Base-by-base conservation (phyloP, 2,329 filamentous ascomycete species). In the Graphium sp. region DNA sequence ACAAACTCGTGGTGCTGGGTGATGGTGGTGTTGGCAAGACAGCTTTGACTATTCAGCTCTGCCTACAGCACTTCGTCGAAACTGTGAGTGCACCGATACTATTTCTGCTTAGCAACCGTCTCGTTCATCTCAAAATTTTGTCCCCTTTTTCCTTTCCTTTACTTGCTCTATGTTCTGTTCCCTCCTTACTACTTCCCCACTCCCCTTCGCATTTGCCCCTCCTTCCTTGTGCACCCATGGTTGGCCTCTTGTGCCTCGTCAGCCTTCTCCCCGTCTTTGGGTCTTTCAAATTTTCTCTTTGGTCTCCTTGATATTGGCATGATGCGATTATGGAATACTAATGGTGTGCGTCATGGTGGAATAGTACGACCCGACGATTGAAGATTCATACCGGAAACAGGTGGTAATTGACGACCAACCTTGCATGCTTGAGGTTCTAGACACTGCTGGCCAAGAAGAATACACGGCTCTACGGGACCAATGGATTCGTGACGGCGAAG, bases 401-500 rank as follows among this genome's bases (percentile, higher is more conserved):
- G 78, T 85, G 35, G 80, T 93, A 47, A 95, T 95, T 53, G 89
- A 95, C 49, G 71, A 75, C 36, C 82, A 92, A 52, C 84, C 85
- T 24, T 94, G 85, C 61, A 94, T 94, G 85, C 73, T 94, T 45
- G 87, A 95, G 55, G 84, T 93, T 26, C 70, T 94, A 44, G 89
- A 98, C 57, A 98, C 89, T 31, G 89, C 89, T 29, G 89, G 89
- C 33, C 89, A 98, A 53, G 89, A 98, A 58, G 89, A 98, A 58
- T 98, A 95, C 56, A 94, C 87, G 37, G 89, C 89, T 26, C 61
- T 95, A 44, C 71, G 89, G 46, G 89, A 95, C 52, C 89, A 95
- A 60, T 95, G 87, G 87, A 95, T 95, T 51, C 74, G 89, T 42
- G 87, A 95, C 48, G 87, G 89, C 40, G 89, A 98, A 53, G 89